A percentile compares a stretch with the other conserved stretches of the same genome.
phyloP scores from a whole-genome alignment of 345 rosid species.

The Arabidopsis arenosa region DNA sequence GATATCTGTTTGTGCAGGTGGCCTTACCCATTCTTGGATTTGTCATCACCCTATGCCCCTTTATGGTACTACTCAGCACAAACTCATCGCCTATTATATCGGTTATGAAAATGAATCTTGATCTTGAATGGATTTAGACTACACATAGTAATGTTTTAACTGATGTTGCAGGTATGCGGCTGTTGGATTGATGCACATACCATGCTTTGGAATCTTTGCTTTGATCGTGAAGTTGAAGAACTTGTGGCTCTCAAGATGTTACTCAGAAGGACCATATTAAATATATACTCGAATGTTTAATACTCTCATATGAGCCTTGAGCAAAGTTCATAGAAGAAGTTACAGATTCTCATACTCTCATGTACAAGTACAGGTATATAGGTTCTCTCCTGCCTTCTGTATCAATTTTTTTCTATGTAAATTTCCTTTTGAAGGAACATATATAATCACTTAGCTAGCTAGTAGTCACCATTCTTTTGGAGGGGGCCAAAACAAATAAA shows the following conservation, averaged over 20 bases:
- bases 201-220: conserved; percentile 64
- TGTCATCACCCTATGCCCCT: conserved; percentile 74
- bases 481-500: not conserved
- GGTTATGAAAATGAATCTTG: not conserved
- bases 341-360: conserved; percentile 5
- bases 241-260: conserved; percentile 54
- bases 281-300: conserved; percentile 11
- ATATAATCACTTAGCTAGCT: conserved; percentile 16
- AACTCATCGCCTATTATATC: not conserved
- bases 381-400: conserved; percentile 7
- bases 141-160: not conserved
- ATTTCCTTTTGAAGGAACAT: conserved; percentile 23
- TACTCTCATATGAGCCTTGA: not conserved
- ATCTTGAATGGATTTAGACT: conserved; percentile 21
- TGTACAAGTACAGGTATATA: not conserved
- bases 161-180: conserved; percentile 53
- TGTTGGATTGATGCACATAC: conserved; percentile 60
- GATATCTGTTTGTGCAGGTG: conserved; percentile 63
- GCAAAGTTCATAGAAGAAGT: conserved; percentile 9
- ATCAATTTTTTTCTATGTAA: conserved; percentile 30
- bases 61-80: conserved; percentile 70
- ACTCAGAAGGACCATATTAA: conserved; percentile 30
- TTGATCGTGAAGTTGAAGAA: conserved; percentile 56
- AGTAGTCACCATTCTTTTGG: conserved; percentile 7
- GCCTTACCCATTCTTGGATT: conserved; percentile 93